phyloP scores from a whole-genome alignment of 2,329 filamentous ascomycete species.

The Trichoderma afroharzianum region DNA sequence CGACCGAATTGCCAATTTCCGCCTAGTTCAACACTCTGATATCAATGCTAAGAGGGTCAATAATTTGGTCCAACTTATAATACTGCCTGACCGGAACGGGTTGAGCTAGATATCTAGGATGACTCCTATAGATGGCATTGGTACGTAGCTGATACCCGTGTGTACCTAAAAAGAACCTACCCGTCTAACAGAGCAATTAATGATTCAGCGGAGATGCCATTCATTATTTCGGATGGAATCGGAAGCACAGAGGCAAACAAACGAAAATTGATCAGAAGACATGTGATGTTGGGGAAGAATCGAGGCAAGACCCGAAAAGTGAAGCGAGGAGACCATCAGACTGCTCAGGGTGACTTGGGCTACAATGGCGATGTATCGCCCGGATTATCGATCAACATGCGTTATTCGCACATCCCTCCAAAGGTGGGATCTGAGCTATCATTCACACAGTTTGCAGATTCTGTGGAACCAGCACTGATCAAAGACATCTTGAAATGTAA shows the following conservation, averaged over 20 bases:
- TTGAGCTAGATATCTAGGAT: background rate
- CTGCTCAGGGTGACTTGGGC: background rate
- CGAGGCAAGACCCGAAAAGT: background rate
- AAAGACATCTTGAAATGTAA: background rate
- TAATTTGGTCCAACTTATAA: background rate
- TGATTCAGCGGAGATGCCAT: background rate
- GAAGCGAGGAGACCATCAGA: background rate
- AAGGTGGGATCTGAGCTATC: background rate
- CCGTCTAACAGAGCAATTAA: background rate
- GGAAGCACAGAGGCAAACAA: background rate
- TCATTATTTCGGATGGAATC: background rate
- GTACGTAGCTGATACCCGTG: background rate
- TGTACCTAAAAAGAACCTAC: background rate
- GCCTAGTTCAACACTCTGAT: too few relatives aligned
- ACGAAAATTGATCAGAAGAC: background rate
- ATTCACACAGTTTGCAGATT: background rate
- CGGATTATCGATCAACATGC: background rate
- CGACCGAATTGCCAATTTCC: background rate
- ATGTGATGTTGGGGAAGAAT: background rate
- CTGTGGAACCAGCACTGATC: background rate
- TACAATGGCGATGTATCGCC: background rate
- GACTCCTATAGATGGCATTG: background rate
- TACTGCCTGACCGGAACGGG: background rate
- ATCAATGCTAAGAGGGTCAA: too few relatives aligned
- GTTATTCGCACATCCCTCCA: background rate